A percentile compares a stretch with the other conserved stretches of the same genome.
Conservation (phyloP, 345 rosid species). For the Dimocarpus longan region DNA sequence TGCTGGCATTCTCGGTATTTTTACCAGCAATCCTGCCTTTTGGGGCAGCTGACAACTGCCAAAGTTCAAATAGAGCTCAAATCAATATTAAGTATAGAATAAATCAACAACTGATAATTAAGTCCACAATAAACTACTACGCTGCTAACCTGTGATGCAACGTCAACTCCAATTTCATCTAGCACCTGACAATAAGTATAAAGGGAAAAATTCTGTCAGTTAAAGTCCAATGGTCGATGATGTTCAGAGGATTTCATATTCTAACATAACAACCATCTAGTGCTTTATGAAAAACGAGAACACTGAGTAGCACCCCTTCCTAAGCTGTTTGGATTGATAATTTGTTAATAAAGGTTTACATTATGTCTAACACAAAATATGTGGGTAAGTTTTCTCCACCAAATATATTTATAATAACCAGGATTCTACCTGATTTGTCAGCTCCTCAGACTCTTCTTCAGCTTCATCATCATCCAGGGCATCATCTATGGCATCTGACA, state of each 20-base stretch:
- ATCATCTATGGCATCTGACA: conserved; percentile 92
- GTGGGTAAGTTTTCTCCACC: background rate
- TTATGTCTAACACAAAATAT: background rate
- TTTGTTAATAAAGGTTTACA: background rate
- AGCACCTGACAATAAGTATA: conserved; percentile 58
- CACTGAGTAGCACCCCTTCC: background rate
- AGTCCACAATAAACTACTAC: background rate
- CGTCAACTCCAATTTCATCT: conserved; percentile 94
- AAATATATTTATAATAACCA: background rate
- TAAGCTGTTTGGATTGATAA: background rate
- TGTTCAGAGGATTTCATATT: background rate
- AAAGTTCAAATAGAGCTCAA: conserved; percentile 18
- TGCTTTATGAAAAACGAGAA: background rate
- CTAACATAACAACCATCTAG: background rate
- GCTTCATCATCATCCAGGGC: conserved; percentile 91
- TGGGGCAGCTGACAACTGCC: conserved; percentile 84
- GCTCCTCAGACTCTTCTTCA: conserved; percentile 92
- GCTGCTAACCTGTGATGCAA: conserved; percentile 84
- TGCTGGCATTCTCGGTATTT: conserved; percentile 58
- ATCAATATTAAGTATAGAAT: conserved; percentile 14
- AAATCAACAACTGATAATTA: conserved; percentile 1
- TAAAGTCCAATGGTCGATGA: background rate
- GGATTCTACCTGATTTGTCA: conserved; percentile 77
- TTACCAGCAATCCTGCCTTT: conserved; percentile 73
- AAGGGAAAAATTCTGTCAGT: background rate